Conservation (phyloP, 495 filamentous ascomycete genomes). For the Bombardia bombarda region DNA sequence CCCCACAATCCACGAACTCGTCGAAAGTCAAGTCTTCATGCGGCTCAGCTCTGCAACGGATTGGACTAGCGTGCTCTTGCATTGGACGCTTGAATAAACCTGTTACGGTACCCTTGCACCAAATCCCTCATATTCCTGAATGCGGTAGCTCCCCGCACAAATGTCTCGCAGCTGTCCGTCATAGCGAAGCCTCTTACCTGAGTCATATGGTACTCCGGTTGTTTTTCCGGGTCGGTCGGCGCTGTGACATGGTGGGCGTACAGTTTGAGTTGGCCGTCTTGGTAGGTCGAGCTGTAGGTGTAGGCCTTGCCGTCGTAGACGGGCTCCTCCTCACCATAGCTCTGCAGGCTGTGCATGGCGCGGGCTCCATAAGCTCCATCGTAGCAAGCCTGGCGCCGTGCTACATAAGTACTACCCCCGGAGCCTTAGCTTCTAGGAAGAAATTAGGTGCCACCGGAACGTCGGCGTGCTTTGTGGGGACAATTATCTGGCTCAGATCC, state of each 20-base stretch:
- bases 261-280: background rate
- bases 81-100: background rate
- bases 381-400: conserved; percentile 30
- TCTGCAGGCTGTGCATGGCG: conserved; percentile 37
- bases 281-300: conserved; percentile 31
- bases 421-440: conserved; percentile 31
- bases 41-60: background rate
- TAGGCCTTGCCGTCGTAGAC: conserved; percentile 31
- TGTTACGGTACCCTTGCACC: background rate
- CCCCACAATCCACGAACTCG: background rate
- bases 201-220: conserved; percentile 23
- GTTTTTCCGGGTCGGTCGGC: conserved; percentile 15
- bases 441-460: conserved; percentile 36
- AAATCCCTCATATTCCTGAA: background rate
- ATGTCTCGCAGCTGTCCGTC: background rate
- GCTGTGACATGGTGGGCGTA: conserved; percentile 6
- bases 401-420: conserved; percentile 23
- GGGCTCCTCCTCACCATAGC: conserved; percentile 27
- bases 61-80: background rate
- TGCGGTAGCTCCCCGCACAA: background rate
- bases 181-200: background rate
- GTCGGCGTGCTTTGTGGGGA: conserved; percentile 28
- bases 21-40: background rate
- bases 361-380: conserved; percentile 39
- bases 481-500: conserved; percentile 16